phyloP scores from a whole-genome alignment of 2,329 filamentous ascomycete species.

The Cercospora zeae-maydis region DNA sequence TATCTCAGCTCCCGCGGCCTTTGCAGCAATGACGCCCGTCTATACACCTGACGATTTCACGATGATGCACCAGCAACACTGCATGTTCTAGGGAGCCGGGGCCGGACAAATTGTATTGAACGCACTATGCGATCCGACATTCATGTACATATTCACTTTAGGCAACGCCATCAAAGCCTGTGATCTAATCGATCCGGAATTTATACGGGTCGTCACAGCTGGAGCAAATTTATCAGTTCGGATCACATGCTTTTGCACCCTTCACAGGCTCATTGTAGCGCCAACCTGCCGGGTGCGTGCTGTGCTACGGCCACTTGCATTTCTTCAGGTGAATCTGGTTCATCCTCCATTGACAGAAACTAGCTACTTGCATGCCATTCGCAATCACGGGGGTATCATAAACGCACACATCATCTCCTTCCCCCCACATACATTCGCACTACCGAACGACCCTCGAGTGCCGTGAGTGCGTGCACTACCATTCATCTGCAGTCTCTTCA shows the following conservation, averaged over 20 bases:
- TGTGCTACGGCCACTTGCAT: too few relatives aligned
- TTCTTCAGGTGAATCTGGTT: too few relatives aligned
- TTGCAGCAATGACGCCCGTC: constrained; percentile 11
- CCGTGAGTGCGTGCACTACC: not conserved
- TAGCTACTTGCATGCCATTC: not conserved
- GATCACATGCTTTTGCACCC: too few relatives aligned
- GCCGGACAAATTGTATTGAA: not conserved
- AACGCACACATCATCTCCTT: not conserved
- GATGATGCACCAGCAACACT: not conserved
- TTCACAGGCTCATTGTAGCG: too few relatives aligned
- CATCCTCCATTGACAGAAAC: not conserved
- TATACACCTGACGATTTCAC: constrained; percentile 1
- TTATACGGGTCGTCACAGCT: too few relatives aligned
- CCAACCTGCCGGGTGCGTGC: too few relatives aligned
- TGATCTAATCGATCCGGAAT: too few relatives aligned
- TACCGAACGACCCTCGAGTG: not conserved
- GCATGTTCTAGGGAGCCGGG: not conserved
- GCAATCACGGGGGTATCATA: not conserved
- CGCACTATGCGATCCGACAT: not conserved
- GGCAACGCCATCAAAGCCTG: not conserved
- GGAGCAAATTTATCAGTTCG: too few relatives aligned
- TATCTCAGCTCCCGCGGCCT: constrained; percentile 20
- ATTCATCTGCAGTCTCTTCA: constrained; percentile 15
- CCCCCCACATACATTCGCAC: not conserved
- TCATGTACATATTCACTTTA: not conserved